phyloP scores from a whole-genome alignment of 1,284 basidiomycete genomes.

The Phenoliferia sp. region DNA sequence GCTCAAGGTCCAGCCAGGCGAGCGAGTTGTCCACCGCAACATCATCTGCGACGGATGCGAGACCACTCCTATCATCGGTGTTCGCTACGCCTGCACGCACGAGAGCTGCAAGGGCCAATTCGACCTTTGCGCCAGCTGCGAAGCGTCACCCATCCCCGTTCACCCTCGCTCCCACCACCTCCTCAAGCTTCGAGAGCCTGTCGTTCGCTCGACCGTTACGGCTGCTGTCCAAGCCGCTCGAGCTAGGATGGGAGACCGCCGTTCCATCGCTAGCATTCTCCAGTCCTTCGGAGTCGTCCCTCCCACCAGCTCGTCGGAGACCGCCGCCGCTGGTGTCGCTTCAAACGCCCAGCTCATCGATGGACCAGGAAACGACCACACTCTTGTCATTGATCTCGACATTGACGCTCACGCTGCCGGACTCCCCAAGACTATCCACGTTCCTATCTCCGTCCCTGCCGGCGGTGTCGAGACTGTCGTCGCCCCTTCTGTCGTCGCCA shows the following conservation, averaged over 20 bases:
- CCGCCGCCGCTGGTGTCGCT: not conserved
- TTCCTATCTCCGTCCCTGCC: conserved; percentile 4
- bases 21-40: conserved; percentile 16
- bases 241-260: conserved; percentile 1
- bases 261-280: conserved; percentile 11
- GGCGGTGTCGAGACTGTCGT: not conserved
- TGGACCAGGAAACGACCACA: conserved; percentile 8
- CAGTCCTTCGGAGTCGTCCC: conserved; percentile 15
- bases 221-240: not conserved
- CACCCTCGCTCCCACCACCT: conserved; percentile 28
- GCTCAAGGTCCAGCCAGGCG: not conserved
- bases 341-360: not conserved
- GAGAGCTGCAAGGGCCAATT: conserved; percentile 26
- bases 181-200: conserved; percentile 32
- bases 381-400: conserved; percentile 23
- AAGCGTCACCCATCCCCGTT: conserved; percentile 23
- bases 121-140: conserved; percentile 31
- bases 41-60: conserved; percentile 32
- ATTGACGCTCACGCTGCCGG: not conserved
- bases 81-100: conserved; percentile 37
- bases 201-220: not conserved
- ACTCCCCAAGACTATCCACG: not conserved
- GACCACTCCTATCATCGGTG: conserved; percentile 27
- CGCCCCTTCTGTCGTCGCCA: too few species aligned
- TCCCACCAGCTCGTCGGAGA: not conserved